These are phyloP conservation scores for Quercus engelmannii DNA, from an alignment of 306 rosid genomes.

Conservation along the genomic window DNA sequence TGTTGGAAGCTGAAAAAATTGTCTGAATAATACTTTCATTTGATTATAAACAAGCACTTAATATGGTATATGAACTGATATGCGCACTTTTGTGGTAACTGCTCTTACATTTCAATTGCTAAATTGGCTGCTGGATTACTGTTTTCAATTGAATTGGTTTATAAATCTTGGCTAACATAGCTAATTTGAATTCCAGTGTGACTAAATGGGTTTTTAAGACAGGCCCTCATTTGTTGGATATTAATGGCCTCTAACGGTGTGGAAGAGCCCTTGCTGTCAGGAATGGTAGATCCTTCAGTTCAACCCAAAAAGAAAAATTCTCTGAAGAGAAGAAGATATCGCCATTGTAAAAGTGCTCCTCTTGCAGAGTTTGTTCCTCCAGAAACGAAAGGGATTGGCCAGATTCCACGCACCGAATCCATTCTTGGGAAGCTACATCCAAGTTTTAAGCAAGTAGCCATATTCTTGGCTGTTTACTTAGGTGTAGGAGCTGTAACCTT, in stretches of 20 bases:
- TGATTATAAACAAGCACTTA: neutral
- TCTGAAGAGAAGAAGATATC: conserved; percentile 36
- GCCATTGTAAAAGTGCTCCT: conserved; percentile 67
- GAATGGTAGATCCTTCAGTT: conserved; percentile 8
- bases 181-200: conserved; percentile 10
- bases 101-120: neutral
- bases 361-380: conserved; percentile 1
- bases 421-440: neutral
- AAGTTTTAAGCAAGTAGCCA: neutral
- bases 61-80: neutral
- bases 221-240: conserved; percentile 16
- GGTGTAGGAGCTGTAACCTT: neutral
- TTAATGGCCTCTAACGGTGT: conserved; percentile 46
- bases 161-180: conserved; percentile 2
- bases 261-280: conserved; percentile 43
- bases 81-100: neutral
- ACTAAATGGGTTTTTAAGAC: conserved; percentile 10
- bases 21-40: neutral
- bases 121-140: neutral
- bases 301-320: conserved; percentile 17
- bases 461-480: neutral
- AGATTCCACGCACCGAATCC: neutral
- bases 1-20: neutral
- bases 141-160: neutral
- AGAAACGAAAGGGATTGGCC: neutral